Evolutionary conservation across 2,329 filamentous ascomycete genomes (phyloP), one percentile per base, ranked within the genome.

Genomic region (Coniochaeta sp.): DNA sequence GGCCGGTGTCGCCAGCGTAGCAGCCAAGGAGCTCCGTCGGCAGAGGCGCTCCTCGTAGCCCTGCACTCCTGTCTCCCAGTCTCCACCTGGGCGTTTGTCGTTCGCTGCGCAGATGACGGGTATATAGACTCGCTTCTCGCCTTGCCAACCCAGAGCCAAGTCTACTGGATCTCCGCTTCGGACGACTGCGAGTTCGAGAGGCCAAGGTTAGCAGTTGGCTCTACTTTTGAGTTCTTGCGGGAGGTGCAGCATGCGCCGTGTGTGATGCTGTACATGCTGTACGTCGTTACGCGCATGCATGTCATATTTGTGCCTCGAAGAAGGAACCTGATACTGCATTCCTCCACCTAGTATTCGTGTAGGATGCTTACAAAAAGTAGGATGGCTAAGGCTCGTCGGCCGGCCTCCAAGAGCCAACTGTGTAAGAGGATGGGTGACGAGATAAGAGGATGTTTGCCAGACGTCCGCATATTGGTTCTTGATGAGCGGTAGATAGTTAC

Each of bases 101-200:
- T 92, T 90, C 55, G 89, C 89, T 59, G 86, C 83, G 65, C 88
- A 90, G 63, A 91, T 83, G 61, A 90, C 86, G 0, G 87, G 85
- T 59, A 90, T 81, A 2, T 75, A 72, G 40, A 75, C 67, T 57
- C 73, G 67, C 56, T 65, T 65, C 24, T 69, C 65, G 26, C 64
- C 64, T 14, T 72, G 71, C 81, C 86, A 89, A 60, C 81, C 76
- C 36, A 89, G 73, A 24, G 87, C 84, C 44, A 79, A 76, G 70
- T 83, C 79, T 32, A 86, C 82, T 1, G 86, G 85, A 67, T 89
- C 86, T 16, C 79, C 82, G 10, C 75, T 69, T 58, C 80, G 79
- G 22, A 88, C 77, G 58, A 77, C 77, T 79, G 57, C 10, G 34
- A 12, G 5, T 24, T 30, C 30, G 47, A 2, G 26, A 52, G 47